Evolutionary conservation across 495 filamentous ascomycete species (phyloP).

Genomic region (Halenospora varia): DNA sequence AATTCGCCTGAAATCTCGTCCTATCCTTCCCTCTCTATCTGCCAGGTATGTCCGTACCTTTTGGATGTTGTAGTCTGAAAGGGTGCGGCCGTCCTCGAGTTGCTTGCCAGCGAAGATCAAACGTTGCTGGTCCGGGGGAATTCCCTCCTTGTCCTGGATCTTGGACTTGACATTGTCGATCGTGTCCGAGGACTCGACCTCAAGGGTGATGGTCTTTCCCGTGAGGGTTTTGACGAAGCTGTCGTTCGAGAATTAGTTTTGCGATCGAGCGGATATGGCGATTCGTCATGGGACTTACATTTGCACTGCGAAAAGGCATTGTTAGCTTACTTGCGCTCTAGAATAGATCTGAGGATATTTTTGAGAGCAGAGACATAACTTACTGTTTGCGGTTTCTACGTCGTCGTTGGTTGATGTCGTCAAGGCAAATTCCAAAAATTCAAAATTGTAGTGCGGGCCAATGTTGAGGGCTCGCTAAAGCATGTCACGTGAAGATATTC

Average conservation of each 20-base stretch:
- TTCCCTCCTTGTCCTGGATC: conserved; percentile 99
- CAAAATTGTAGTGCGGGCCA: conserved; percentile 9
- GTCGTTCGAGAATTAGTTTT: conserved; percentile 22
- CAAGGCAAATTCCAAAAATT: conserved; percentile 15
- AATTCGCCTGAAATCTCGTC: conserved; percentile 1
- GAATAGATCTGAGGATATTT: too few relatives aligned
- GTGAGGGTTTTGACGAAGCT: conserved; percentile 98
- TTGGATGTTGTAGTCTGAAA: conserved; percentile 99
- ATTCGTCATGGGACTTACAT: conserved; percentile 30
- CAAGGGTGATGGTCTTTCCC: conserved; percentile 99
- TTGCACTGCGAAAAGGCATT: conserved; percentile 31
- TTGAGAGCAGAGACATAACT: conserved; percentile 17
- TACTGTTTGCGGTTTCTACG: conserved; percentile 33
- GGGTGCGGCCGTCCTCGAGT: conserved; percentile 97
- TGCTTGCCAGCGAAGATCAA: conserved; percentile 99
- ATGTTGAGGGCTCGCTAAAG: background rate
- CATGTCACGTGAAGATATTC: background rate
- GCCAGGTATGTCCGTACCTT: conserved; percentile 60
- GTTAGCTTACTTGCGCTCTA: conserved; percentile 19
- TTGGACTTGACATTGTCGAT: conserved; percentile 98
- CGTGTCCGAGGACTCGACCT: conserved; percentile 97
- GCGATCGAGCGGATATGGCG: conserved; percentile 4
- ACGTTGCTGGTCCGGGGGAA: conserved; percentile 98
- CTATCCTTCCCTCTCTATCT: background rate
- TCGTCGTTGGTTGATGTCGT: conserved; percentile 19